phyloP scores from a whole-genome alignment of 148 eudicot genomes.

The Chenopodium formosanum region DNA sequence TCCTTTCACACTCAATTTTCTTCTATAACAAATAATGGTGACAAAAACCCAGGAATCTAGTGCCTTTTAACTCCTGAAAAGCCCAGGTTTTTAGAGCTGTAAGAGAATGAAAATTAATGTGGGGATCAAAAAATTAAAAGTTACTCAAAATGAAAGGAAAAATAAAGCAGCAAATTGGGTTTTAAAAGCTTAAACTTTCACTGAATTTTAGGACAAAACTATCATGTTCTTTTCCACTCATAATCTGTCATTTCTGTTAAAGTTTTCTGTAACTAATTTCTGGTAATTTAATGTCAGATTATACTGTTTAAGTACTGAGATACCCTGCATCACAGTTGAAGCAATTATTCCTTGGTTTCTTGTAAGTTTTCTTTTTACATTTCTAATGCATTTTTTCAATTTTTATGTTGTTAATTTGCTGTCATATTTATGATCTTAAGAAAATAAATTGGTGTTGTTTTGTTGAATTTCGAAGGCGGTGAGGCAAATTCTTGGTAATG shows the following conservation, averaged over 20 bases:
- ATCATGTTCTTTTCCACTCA: conserved; percentile 34
- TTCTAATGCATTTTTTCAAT: not conserved
- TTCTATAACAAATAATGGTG: conserved; percentile 31
- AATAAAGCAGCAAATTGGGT: conserved; percentile 27
- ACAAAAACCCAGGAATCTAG: conserved; percentile 52
- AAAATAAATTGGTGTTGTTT: not conserved
- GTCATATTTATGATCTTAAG: conserved; percentile 1
- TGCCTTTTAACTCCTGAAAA: conserved; percentile 35
- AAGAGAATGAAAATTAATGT: conserved; percentile 24
- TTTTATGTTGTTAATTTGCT: conserved; percentile 1
- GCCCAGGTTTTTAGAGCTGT: conserved; percentile 30
- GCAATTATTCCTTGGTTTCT: conserved; percentile 6
- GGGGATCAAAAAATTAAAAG: not conserved
- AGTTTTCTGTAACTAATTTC: conserved; percentile 37
- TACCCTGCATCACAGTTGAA: not conserved
- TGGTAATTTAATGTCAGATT: conserved; percentile 18
- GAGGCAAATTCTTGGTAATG: conserved; percentile 41
- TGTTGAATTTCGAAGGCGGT: conserved; percentile 4
- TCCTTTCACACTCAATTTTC: conserved; percentile 11
- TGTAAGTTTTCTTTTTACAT: conserved; percentile 32
- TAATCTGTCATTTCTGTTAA: conserved; percentile 20
- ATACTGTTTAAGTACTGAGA: not conserved
- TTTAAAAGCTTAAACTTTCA: conserved; percentile 35
- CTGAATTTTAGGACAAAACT: conserved; percentile 53
- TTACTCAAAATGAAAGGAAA: not conserved